Evolutionary conservation across 495 filamentous ascomycete genomes (phyloP).

Genomic region (Pyrenula massariospora): DNA sequence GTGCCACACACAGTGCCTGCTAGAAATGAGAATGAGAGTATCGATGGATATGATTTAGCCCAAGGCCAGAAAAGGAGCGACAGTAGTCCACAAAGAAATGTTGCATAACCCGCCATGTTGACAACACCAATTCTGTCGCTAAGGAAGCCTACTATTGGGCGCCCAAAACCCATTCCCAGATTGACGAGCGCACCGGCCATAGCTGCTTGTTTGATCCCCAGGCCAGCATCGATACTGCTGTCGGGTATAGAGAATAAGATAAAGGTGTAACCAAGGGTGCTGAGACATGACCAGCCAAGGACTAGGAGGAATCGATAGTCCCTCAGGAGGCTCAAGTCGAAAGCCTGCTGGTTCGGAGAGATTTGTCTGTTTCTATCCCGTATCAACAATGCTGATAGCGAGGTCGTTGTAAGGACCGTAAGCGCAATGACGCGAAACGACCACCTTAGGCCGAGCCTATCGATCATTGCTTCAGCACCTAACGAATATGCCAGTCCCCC

Average conservation of each 20-base stretch:
- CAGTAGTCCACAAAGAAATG: constrained; percentile 51
- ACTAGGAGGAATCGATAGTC: constrained; percentile 52
- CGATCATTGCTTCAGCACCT: constrained; percentile 41
- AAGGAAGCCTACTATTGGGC: constrained; percentile 61
- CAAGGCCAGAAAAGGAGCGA: constrained; percentile 66
- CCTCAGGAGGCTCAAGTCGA: constrained; percentile 50
- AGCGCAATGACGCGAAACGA: constrained; percentile 64
- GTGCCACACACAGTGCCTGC: constrained; percentile 60
- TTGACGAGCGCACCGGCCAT: constrained; percentile 64
- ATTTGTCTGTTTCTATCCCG: constrained; percentile 60
- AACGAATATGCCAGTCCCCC: constrained; percentile 55
- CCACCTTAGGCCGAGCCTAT: constrained; percentile 52
- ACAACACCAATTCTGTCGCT: constrained; percentile 63
- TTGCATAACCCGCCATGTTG: constrained; percentile 56
- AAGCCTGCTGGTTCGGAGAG: constrained; percentile 47
- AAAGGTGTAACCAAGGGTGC: constrained; percentile 64
- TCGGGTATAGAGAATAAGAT: constrained; percentile 68
- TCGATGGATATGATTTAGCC: constrained; percentile 49
- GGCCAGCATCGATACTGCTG: constrained; percentile 56
- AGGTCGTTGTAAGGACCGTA: constrained; percentile 51
- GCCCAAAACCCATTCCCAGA: constrained; percentile 54
- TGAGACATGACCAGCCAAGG: constrained; percentile 56
- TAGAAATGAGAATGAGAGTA: constrained; percentile 61
- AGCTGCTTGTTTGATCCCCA: constrained; percentile 54
- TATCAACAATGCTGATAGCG: constrained; percentile 47